A percentile compares a stretch with the other conserved stretches of the same genome.
phyloP scores from a whole-genome alignment of 2,329 filamentous ascomycete genomes.

The Lecanoromycetidae sp. region DNA sequence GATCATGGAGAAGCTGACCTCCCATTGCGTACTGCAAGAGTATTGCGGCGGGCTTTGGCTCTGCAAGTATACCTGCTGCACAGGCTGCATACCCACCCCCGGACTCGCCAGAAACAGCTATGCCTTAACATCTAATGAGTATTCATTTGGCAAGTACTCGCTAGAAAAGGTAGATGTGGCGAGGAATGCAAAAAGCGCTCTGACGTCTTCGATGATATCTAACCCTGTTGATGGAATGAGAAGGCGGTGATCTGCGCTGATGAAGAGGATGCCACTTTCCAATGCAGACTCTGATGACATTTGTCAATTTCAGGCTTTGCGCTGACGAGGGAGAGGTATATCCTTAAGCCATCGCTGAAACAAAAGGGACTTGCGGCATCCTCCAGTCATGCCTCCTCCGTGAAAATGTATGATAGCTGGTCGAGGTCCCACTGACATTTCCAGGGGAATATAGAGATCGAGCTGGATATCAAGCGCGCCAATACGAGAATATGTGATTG shows the following conservation, averaged over 20 bases:
- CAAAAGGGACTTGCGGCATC: background rate
- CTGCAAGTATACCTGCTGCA: background rate
- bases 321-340: background rate
- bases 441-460: background rate
- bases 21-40: conserved; percentile 3
- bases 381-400: background rate
- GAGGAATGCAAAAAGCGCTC: background rate
- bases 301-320: background rate
- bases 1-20: background rate
- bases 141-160: background rate
- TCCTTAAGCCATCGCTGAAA: background rate
- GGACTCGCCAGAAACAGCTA: conserved; percentile 1
- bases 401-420: conserved; percentile 1
- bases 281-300: background rate
- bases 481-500: background rate
- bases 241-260: conserved; percentile 3
- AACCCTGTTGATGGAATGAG: background rate
- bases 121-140: background rate
- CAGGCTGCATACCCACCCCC: background rate
- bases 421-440: background rate
- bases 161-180: background rate
- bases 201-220: conserved; percentile 1
- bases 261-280: background rate
- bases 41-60: background rate
- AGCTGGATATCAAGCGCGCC: background rate